Conservation (phyloP, 306 rosid genomes). For the Cajanus cajan region DNA sequence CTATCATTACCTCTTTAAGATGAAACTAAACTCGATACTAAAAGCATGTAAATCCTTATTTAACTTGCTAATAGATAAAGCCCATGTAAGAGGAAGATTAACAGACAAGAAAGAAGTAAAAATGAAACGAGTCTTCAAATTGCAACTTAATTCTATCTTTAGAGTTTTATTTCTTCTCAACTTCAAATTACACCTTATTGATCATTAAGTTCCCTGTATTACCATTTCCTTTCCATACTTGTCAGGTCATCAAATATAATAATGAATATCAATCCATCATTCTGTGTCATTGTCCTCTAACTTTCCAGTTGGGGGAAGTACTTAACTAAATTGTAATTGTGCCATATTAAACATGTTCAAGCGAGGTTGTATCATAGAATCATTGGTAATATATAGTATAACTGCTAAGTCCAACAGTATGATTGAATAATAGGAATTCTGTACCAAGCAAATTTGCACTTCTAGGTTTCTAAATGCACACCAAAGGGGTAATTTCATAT, state of each 20-base stretch:
- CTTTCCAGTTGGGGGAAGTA: neutral
- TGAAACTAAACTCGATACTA: neutral
- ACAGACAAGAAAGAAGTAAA: neutral
- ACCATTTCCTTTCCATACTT: neutral
- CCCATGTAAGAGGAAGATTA: neutral
- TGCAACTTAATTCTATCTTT: neutral
- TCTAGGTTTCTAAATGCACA: neutral
- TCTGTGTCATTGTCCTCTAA: neutral
- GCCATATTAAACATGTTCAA: neutral
- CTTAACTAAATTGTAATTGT: neutral
- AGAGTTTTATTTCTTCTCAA: neutral
- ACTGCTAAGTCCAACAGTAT: neutral
- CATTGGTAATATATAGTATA: neutral
- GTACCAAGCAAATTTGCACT: neutral
- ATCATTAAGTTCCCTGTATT: neutral
- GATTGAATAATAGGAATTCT: neutral
- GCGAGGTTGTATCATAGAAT: neutral
- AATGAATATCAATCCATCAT: neutral
- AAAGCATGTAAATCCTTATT: neutral
- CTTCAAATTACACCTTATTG: neutral
- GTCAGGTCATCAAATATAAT: neutral
- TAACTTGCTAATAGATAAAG: neutral
- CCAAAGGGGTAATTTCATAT: neutral
- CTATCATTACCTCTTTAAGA: neutral
- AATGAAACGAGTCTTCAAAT: neutral